Evolutionary conservation across 148 eudicot genomes (phyloP).

Genomic region (Amaranthus palmeri): DNA sequence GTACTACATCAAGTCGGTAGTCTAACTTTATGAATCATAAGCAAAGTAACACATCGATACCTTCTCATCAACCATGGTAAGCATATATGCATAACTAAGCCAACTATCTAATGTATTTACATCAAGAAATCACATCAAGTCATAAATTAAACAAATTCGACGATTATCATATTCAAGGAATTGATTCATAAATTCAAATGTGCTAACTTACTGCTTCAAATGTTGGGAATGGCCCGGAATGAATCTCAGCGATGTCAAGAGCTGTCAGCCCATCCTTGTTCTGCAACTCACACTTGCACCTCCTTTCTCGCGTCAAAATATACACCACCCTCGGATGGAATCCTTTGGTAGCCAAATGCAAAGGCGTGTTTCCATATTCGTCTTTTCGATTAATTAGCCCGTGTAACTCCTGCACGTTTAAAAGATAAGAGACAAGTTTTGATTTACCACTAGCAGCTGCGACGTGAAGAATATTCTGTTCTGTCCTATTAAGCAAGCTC

Average conservation of each 20-base stretch:
- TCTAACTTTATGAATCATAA: too few species aligned
- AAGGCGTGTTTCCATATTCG: constrained; percentile 24
- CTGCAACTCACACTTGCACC: neutral
- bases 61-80: too few species aligned
- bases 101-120: too few species aligned
- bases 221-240: constrained; percentile 7
- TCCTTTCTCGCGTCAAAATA: constrained; percentile 13
- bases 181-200: neutral
- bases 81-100: too few species aligned
- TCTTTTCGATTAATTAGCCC: constrained; percentile 20
- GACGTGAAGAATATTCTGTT: constrained; percentile 27
- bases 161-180: too few species aligned
- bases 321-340: constrained; percentile 20
- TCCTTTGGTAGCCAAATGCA: constrained; percentile 27
- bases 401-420: neutral
- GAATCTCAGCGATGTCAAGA: constrained; percentile 20
- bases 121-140: too few species aligned
- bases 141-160: too few species aligned
- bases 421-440: constrained; percentile 7
- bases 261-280: constrained; percentile 26
- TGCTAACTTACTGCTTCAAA: constrained; percentile 19
- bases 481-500: constrained; percentile 12
- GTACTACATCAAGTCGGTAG: too few species aligned
- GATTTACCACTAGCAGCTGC: constrained; percentile 21
- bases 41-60: too few species aligned